These are phyloP conservation scores for Lepidopterella palustris DNA, from an alignment of 495 filamentous ascomycete species.

Conservation along the genomic window DNA sequence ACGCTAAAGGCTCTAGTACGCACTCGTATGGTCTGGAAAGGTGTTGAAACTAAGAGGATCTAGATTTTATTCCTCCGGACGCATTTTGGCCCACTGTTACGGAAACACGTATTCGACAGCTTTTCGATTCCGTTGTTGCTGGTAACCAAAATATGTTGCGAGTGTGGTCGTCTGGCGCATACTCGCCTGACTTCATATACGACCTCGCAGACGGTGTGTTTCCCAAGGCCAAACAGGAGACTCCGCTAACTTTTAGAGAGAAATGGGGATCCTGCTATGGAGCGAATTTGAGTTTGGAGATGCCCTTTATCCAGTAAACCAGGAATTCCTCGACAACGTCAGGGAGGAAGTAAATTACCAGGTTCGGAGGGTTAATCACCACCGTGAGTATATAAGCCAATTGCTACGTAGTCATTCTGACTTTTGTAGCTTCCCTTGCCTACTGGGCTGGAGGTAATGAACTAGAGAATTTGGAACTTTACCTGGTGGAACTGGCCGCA, in stretches of 20 bases:
- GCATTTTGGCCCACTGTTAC: conserved; percentile 62
- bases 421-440: conserved; percentile 46
- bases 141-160: conserved; percentile 67
- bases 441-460: conserved; percentile 65
- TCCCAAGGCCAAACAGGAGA: neutral
- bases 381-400: conserved; percentile 33
- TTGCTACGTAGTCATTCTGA: neutral
- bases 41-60: conserved; percentile 33
- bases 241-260: conserved; percentile 12
- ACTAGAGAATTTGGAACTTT: conserved; percentile 52
- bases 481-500: conserved; percentile 39
- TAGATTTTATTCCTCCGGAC: conserved; percentile 58
- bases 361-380: conserved; percentile 58
- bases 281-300: conserved; percentile 63
- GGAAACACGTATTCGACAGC: conserved; percentile 43
- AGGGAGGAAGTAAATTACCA: conserved; percentile 55
- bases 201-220: conserved; percentile 50
- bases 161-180: conserved; percentile 59
- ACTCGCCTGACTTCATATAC: conserved; percentile 61
- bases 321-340: conserved; percentile 53
- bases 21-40: neutral
- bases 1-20: conserved; percentile 46
- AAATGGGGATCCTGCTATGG: conserved; percentile 57
- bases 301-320: conserved; percentile 53
- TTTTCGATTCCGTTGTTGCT: conserved; percentile 51